Base-by-base conservation (phyloP, 2,329 filamentous ascomycete genomes). In the Fusarium miscanthi region DNA sequence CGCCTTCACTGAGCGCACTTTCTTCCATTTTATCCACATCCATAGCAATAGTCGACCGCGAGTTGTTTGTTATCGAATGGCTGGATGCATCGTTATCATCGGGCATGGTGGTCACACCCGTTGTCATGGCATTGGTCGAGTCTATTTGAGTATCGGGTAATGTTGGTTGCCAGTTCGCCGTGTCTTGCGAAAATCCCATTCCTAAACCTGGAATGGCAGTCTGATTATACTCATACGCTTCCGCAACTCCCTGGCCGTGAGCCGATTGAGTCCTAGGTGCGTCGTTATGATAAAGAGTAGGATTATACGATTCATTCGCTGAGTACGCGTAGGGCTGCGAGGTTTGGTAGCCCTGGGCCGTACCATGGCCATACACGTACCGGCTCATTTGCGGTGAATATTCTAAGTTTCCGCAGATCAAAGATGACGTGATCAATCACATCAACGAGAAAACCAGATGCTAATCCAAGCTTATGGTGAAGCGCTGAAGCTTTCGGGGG, bases 1-100 rank as follows among this genome's bases (percentile, higher is more conserved):
- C 90, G 23, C 86, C 88, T 75, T 95, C 93, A 70, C 90, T 93
- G 35, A 96, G 80, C 79, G 97, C 94, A 21, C 92, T 93, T 76
- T 97, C 93, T 77, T 96, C 93, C 51, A 77, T 73, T 5, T 60
- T 74, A 41, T 77, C 76, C 11, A 73, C 71, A 35, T 70, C 68
- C 14, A 38, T 57, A 9, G n/a, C 33, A 11, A 40, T 48, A 11
- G 35, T 38, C 35, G 58, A 60, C 31, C 61, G 65, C 31, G 41
- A 66, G 23, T 60, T 51, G n/a, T 66, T 57, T 31, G 59, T 49
- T 19, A 31, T 40, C 8, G 45, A 42, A 52, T 11, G 43, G 31
- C 57, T 45, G n/a, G 31, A 42, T 23, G 17, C 31, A 5, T 23
- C 9, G 31, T 56, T 61, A 6, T 51, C 60, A 23, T 37, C 27